Evolutionary conservation across 495 filamentous ascomycete genomes (phyloP).

Genomic region (Tuber magnatum): DNA sequence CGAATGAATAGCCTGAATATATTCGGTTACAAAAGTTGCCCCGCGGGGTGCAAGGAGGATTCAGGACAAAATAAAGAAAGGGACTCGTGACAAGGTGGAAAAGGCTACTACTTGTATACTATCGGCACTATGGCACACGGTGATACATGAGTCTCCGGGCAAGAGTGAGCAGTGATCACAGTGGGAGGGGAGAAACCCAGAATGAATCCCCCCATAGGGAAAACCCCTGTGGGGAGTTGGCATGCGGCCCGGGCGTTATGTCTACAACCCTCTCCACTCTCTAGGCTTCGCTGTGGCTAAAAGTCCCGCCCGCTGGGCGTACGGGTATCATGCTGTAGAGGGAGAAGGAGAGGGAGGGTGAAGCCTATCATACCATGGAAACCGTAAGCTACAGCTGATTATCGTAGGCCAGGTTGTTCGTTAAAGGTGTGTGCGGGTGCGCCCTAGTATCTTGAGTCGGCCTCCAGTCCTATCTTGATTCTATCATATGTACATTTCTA

Average conservation of each 20-base stretch:
- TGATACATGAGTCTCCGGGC: background rate
- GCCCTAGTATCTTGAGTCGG: background rate
- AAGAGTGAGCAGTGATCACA: slow-evolving; percentile 11
- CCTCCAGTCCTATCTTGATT: slow-evolving; percentile 1
- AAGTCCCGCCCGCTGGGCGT: no score
- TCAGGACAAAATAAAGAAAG: background rate
- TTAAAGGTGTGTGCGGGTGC: background rate
- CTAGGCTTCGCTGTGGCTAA: background rate
- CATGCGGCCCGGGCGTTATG: background rate
- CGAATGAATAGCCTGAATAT: background rate
- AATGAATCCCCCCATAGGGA: slow-evolving; percentile 1
- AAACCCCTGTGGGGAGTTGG: background rate
- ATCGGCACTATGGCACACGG: background rate
- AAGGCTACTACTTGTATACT: background rate
- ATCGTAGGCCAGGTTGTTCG: background rate
- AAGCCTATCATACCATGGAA: background rate
- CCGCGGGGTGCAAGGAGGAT: slow-evolving; percentile 2
- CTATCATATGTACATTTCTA: slow-evolving; percentile 14
- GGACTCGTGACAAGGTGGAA: slow-evolving; percentile 16
- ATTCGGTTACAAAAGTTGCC: background rate
- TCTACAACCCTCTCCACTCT: background rate
- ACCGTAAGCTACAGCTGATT: background rate
- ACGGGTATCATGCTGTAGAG: background rate
- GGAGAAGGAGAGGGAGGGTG: background rate
- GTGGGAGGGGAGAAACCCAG: slow-evolving; percentile 4